Conservation (phyloP, 176 grass and related monocot genomes). For the Tuctoria greenei region DNA sequence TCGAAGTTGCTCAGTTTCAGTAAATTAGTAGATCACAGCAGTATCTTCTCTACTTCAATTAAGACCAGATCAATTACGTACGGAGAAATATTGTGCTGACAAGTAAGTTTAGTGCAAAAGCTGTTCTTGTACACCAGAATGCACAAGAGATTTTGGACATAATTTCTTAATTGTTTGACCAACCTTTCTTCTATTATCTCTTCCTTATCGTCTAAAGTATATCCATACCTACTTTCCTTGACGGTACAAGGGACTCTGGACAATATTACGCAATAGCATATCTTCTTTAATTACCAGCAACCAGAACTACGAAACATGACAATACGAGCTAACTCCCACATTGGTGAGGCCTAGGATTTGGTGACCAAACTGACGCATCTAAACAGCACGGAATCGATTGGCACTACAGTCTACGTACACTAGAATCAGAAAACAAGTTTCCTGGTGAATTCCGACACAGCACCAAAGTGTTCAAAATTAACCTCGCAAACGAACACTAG, state of each 20-base stretch:
- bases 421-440: neutral
- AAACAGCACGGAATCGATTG: neutral
- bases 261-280: slow-evolving; percentile 2
- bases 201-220: neutral
- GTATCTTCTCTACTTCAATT: slow-evolving; percentile 11
- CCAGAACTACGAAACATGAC: slow-evolving; percentile 10
- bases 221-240: slow-evolving; percentile 23
- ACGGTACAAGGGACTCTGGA: neutral
- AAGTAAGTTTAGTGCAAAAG: slow-evolving; percentile 16
- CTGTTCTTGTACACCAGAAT: slow-evolving; percentile 9
- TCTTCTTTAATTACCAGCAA: slow-evolving; percentile 30
- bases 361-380: neutral
- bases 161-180: slow-evolving; percentile 9
- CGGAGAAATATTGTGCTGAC: neutral
- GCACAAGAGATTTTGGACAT: slow-evolving; percentile 6
- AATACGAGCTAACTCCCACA: neutral
- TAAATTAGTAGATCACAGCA: slow-evolving; percentile 15
- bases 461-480: neutral
- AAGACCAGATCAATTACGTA: slow-evolving; percentile 1
- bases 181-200: slow-evolving; percentile 17
- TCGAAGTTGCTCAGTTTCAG: slow-evolving; percentile 24
- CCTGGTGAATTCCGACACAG: neutral
- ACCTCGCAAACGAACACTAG: neutral
- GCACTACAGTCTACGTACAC: neutral
- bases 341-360: neutral